Percentiles rank a stretch among this genome's conserved stretches.
Evolutionary conservation across 2,329 filamentous ascomycete species (phyloP).

Genomic region (Thielaviopsis cerberus): DNA sequence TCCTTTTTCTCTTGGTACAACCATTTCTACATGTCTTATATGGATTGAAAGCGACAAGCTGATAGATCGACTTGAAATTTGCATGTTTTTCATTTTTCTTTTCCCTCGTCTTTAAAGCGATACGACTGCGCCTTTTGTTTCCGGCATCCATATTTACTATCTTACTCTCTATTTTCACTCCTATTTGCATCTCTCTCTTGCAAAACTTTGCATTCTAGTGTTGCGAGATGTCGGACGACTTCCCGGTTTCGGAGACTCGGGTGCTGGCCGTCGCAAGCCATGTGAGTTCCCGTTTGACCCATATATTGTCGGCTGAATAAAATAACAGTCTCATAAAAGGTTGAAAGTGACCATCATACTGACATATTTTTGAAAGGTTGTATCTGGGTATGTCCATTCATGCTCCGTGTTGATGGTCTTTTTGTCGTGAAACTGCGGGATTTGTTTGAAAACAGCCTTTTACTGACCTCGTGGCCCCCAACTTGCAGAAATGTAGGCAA

Average conservation of each 20-base stretch:
- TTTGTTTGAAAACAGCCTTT: background rate
- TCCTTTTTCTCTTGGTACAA: too few species aligned
- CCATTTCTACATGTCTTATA: too few species aligned
- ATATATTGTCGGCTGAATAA: background rate
- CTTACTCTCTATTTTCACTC: too few species aligned
- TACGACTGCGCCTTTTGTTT: too few species aligned
- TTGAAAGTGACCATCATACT: background rate
- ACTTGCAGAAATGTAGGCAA: slow-evolving; percentile 67
- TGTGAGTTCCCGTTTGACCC: slow-evolving; percentile 41
- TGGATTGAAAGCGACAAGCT: too few species aligned
- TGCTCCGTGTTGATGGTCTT: background rate
- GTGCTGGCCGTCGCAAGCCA: slow-evolving; percentile 86
- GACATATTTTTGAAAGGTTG: slow-evolving; percentile 20
- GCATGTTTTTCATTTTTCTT: too few species aligned
- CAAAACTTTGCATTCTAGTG: background rate
- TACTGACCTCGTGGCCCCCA: background rate
- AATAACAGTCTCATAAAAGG: background rate
- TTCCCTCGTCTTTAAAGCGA: too few species aligned
- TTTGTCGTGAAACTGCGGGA: background rate
- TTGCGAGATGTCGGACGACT: slow-evolving; percentile 14
- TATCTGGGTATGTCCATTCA: slow-evolving; percentile 22
- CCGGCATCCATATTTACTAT: too few species aligned
- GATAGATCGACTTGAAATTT: too few species aligned
- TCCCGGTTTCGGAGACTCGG: slow-evolving; percentile 33
- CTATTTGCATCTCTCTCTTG: too few species aligned